A percentile compares a stretch with the other conserved stretches of the same genome.
Evolutionary conservation across 805 yeast species (phyloP).

Genomic region (Metschnikowia noctiluminum): DNA sequence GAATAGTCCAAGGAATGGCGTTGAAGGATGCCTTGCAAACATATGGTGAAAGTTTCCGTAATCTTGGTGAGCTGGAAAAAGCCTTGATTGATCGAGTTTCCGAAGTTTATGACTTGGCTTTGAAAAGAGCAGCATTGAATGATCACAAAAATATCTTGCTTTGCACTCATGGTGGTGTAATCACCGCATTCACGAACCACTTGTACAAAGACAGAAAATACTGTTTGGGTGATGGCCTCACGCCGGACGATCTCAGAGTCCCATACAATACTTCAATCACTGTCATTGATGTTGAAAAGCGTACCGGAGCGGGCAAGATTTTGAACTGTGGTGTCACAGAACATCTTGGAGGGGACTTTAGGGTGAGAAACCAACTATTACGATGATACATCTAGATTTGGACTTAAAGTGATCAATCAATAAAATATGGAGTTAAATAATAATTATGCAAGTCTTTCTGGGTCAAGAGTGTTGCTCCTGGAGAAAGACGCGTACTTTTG

Average conservation of each 20-base stretch:
- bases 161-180: slow-evolving; percentile 81
- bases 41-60: slow-evolving; percentile 55
- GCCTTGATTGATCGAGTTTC: slow-evolving; percentile 49
- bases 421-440: not conserved
- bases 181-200: slow-evolving; percentile 55
- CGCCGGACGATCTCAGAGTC: slow-evolving; percentile 43
- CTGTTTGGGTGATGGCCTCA: slow-evolving; percentile 35
- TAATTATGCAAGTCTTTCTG: slow-evolving; percentile 14
- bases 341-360: slow-evolving; percentile 53
- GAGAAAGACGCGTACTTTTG: slow-evolving; percentile 59
- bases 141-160: slow-evolving; percentile 50
- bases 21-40: slow-evolving; percentile 60
- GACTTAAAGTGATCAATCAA: too few species aligned
- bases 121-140: slow-evolving; percentile 33
- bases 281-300: slow-evolving; percentile 52
- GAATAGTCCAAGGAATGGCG: slow-evolving; percentile 69
- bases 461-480: slow-evolving; percentile 45
- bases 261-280: slow-evolving; percentile 79
- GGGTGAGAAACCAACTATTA: slow-evolving; percentile 20
- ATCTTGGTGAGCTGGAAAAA: slow-evolving; percentile 59
- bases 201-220: slow-evolving; percentile 41
- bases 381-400: not conserved
- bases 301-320: slow-evolving; percentile 41
- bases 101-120: slow-evolving; percentile 41
- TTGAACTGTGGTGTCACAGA: slow-evolving; percentile 60